Conservation (phyloP, 2,329 filamentous ascomycete genomes). For the Blastomyces percursus region DNA sequence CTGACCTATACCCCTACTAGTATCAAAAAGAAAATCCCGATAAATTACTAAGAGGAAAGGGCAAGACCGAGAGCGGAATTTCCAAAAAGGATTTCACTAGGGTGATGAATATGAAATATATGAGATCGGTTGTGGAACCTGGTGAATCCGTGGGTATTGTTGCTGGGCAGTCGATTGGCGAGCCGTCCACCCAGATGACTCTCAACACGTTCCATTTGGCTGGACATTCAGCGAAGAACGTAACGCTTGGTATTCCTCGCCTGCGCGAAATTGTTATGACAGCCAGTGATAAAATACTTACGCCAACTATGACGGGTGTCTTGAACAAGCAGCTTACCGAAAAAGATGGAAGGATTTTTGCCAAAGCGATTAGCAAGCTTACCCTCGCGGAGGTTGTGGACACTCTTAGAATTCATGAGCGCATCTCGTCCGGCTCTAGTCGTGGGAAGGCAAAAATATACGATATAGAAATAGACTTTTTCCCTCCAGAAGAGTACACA, state of each 20-base stretch:
- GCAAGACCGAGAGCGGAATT: slow-evolving; percentile 36
- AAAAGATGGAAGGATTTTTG: slow-evolving; percentile 64
- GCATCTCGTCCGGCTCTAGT: slow-evolving; percentile 58
- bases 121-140: slow-evolving; percentile 82
- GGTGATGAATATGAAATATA: slow-evolving; percentile 82
- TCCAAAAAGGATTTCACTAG: slow-evolving; percentile 67
- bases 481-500: slow-evolving; percentile 71
- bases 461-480: slow-evolving; percentile 70
- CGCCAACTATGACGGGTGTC: slow-evolving; percentile 62
- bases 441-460: slow-evolving; percentile 71
- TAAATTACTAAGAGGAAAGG: slow-evolving; percentile 50
- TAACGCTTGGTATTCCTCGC: slow-evolving; percentile 94
- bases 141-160: slow-evolving; percentile 96
- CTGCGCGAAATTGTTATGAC: slow-evolving; percentile 98
- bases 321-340: slow-evolving; percentile 60
- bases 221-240: slow-evolving; percentile 96
- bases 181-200: slow-evolving; percentile 98
- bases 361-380: slow-evolving; percentile 82
- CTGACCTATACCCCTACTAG: slow-evolving; percentile 19
- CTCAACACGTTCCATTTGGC: slow-evolving; percentile 99
- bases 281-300: slow-evolving; percentile 77
- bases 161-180: slow-evolving; percentile 90
- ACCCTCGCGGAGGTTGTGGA: slow-evolving; percentile 77
- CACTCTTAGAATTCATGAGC: slow-evolving; percentile 68
- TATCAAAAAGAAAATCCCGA: slow-evolving; percentile 70